Base-by-base conservation (phyloP, 2,329 filamentous ascomycete species). In the Fusarium virguliforme region DNA sequence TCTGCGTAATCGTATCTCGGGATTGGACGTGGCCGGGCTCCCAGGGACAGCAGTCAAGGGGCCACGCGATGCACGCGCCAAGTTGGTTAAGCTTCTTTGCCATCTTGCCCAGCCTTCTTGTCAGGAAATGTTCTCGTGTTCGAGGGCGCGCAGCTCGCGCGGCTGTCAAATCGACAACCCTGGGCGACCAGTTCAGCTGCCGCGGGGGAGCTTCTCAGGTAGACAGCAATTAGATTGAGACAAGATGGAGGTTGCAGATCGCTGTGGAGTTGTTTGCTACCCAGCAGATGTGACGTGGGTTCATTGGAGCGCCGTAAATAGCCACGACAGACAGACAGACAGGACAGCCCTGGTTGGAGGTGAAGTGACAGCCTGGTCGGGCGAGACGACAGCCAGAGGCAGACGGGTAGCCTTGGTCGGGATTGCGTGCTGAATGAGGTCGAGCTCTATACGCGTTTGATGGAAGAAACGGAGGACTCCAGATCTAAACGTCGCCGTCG, bases 71-170 rank as follows among this genome's bases (percentile, higher is more conserved):
- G 58, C 51, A 65, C 60, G 69, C 65, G 71, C 71, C 73, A 75
- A 73, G 71, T 64, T 40, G 71, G 67, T 75, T 75, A 75, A 75
- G 73, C 73, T 75, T 75, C 73, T 74, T 75, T 66, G 46, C 60
- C 51, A 62, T 60, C 65, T 62, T 60, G 65, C 66, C 69, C 62
- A 68, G 62, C 50, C 65, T 65, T 55, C 46, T 59, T 3, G 18
- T 61, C 15, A 30, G 30, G 35, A 64, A n/a, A 41, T 22, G n/a
- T 32, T 35, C 30, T 53, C 6, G 34, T 22, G 40, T 35, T 34
- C 13, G 40, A 30, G 18, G 30, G 43, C 7, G 56, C 46, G 57
- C 58, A 18, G 18, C 18, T 18, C 7, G 56, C 46, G 56, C 10
- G 28, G 50, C 59, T 46, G 32, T 51, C 30, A 53, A 59, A 55